A percentile compares a stretch with the other conserved stretches of the same genome.
These are phyloP conservation scores for Gossypium lobatum DNA, from an alignment of 441 rosid genomes.

Conservation along the genomic window DNA sequence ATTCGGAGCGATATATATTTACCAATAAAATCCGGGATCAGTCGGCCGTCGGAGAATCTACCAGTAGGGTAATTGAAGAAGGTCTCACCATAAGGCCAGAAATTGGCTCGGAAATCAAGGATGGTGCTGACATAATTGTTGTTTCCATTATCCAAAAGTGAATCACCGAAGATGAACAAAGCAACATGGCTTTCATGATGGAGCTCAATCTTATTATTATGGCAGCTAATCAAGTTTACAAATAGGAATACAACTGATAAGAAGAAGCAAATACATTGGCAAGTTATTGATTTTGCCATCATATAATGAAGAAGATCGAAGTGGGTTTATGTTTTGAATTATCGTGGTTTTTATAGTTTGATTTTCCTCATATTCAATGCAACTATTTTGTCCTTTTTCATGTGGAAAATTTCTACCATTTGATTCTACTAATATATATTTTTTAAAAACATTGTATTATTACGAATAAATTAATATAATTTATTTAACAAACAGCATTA, in stretches of 20 bases:
- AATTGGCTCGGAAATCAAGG: background rate
- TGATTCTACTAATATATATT: too few species aligned
- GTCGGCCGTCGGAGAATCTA: background rate
- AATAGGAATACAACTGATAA: background rate
- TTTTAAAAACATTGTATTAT: too few species aligned
- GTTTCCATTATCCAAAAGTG: background rate
- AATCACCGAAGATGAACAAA: constrained; percentile 12
- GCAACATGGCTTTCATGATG: background rate
- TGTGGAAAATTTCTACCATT: too few species aligned
- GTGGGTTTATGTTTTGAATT: too few species aligned
- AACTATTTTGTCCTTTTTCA: too few species aligned
- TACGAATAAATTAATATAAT: too few species aligned
- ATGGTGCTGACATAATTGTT: background rate
- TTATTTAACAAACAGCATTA: too few species aligned
- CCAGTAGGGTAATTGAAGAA: constrained; percentile 3
- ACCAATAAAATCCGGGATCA: constrained; percentile 4
- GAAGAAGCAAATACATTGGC: background rate
- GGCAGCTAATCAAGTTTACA: background rate
- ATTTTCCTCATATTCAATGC: too few species aligned
- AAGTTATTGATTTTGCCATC: background rate
- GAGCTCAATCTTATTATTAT: too few species aligned
- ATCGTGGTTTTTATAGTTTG: too few species aligned
- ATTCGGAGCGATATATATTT: background rate
- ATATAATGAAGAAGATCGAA: too few species aligned
- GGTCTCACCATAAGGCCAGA: constrained; percentile 4